A percentile compares a stretch with the other conserved stretches of the same genome.
Conservation (phyloP, 441 rosid species). For the Omphalea diandra region DNA sequence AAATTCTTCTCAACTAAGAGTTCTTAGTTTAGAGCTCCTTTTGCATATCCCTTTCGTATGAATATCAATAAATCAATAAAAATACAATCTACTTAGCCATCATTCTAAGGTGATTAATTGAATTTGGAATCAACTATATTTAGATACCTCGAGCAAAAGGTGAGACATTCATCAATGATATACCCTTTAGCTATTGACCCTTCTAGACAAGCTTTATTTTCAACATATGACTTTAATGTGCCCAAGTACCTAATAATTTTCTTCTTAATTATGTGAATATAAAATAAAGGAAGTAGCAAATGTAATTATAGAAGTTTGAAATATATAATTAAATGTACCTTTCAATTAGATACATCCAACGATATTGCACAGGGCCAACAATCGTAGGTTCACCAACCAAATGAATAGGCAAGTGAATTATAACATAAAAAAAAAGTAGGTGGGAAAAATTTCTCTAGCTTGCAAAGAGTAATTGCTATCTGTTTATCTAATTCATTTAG, state of each 20-base stretch:
- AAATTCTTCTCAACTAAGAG: too few species aligned
- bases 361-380: constrained; percentile 2
- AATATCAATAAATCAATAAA: too few species aligned
- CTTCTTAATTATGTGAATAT: too few species aligned
- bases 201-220: not conserved
- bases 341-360: constrained; percentile 8
- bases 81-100: not conserved
- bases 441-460: not conserved
- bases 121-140: not conserved
- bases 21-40: not conserved
- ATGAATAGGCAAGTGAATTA: too few species aligned
- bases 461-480: too few species aligned
- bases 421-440: constrained; percentile 7
- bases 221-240: not conserved
- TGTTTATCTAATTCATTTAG: too few species aligned
- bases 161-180: not conserved
- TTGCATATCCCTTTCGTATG: not conserved
- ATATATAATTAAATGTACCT: too few species aligned
- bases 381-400: constrained; percentile 1
- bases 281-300: too few species aligned
- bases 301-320: too few species aligned
- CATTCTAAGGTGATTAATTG: not conserved
- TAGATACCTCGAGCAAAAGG: not conserved
- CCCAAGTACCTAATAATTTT: not conserved
- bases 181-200: constrained; percentile 7